Evolutionary conservation across 2,329 filamentous ascomycete species (phyloP).

Genomic region (Nemania sp.): DNA sequence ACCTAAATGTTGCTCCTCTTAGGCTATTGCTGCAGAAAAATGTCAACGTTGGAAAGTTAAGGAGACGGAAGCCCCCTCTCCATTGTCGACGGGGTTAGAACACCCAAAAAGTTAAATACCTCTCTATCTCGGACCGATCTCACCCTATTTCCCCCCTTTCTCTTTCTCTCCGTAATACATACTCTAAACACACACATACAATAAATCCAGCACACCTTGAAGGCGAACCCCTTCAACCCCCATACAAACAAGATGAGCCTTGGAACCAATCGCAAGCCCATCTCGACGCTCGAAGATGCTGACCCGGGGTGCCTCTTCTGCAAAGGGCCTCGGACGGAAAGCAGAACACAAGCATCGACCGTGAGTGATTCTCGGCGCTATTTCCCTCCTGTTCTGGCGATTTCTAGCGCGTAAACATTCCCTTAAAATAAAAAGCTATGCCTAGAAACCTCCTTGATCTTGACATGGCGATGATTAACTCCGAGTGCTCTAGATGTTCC

Average conservation of each 20-base stretch:
- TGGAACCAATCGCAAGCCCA: background rate
- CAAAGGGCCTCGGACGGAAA: constrained; percentile 2
- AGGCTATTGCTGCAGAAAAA: background rate
- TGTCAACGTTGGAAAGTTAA: background rate
- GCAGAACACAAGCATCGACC: constrained; percentile 22
- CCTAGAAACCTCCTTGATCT: no score
- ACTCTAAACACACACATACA: background rate
- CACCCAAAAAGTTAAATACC: background rate
- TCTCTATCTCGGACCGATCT: background rate
- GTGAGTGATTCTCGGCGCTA: no score
- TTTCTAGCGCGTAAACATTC: no score
- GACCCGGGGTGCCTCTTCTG: constrained; percentile 1
- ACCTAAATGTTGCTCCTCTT: background rate
- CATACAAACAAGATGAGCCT: background rate
- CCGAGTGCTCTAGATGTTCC: no score
- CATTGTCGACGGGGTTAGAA: background rate
- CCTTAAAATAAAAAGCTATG: no score
- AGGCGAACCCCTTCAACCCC: background rate
- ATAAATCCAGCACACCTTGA: background rate
- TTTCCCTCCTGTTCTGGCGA: no score
- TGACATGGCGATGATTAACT: no score
- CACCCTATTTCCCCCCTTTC: background rate
- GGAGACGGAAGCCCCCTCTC: background rate
- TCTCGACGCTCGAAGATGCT: background rate
- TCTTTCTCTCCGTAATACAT: background rate